These are phyloP conservation scores for Calamus simplicifolius DNA, from an alignment of 176 grass and related monocot species.

Conservation along the genomic window DNA sequence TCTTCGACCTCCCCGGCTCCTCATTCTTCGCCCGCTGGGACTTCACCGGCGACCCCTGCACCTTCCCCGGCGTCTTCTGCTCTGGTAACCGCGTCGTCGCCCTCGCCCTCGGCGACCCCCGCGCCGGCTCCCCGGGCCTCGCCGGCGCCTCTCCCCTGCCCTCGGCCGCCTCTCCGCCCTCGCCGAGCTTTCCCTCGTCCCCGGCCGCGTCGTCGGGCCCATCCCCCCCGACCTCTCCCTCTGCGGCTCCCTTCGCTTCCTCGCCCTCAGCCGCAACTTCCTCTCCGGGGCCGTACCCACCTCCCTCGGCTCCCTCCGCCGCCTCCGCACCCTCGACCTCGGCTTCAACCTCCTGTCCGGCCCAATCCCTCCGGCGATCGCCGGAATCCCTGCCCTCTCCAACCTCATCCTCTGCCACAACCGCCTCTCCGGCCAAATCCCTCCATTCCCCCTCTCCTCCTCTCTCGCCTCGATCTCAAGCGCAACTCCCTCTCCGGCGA, in stretches of 20 bases:
- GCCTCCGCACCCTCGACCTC: slow-evolving; percentile 58
- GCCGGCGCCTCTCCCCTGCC: slow-evolving; percentile 26
- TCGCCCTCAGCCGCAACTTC: slow-evolving; percentile 50
- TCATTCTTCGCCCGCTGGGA: slow-evolving; percentile 68
- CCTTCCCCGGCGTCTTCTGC: slow-evolving; percentile 52
- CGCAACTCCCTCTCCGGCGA: slow-evolving; percentile 36
- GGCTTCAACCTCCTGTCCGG: slow-evolving; percentile 49
- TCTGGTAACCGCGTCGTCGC: slow-evolving; percentile 32
- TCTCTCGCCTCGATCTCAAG: slow-evolving; percentile 60
- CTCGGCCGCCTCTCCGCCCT: slow-evolving; percentile 37
- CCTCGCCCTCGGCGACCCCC: slow-evolving; percentile 62
- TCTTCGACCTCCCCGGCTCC: slow-evolving; percentile 44
- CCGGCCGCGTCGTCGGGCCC: slow-evolving; percentile 35
- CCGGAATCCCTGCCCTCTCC: slow-evolving; percentile 21
- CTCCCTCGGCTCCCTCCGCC: slow-evolving; percentile 18
- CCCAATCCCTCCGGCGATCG: slow-evolving; percentile 28
- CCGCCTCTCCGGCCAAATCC: slow-evolving; percentile 20
- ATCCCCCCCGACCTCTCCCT: slow-evolving; percentile 27
- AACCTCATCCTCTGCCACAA: slow-evolving; percentile 69
- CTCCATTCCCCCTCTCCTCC: slow-evolving; percentile 13
- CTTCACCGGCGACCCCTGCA: slow-evolving; percentile 73
- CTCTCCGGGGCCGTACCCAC: slow-evolving; percentile 34
- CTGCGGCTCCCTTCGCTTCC: slow-evolving; percentile 51
- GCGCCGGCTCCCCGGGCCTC: slow-evolving; percentile 53
- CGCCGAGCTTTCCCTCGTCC: slow-evolving; percentile 54